These are phyloP conservation scores for Pelargonium fulgidum DNA, from an alignment of 441 rosid species.

Conservation along the genomic window DNA sequence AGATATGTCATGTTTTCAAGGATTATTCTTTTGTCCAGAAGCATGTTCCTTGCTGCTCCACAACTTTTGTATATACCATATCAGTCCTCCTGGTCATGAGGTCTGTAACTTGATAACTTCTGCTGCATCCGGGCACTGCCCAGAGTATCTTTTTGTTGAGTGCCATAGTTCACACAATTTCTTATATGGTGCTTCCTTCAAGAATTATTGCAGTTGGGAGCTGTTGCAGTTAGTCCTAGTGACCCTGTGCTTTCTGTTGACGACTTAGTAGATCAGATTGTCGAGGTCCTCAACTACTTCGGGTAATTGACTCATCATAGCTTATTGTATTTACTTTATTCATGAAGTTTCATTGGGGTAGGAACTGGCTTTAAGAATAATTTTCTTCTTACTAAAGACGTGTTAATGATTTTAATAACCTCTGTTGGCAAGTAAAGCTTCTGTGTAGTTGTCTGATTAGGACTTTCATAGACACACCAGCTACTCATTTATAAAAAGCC, in stretches of 20 bases:
- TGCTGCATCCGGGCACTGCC: not conserved
- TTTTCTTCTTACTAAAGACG: constrained; percentile 1
- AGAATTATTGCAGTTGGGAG: constrained; percentile 93
- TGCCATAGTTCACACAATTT: constrained; percentile 31
- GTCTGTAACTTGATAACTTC: constrained; percentile 42
- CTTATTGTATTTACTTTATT: not conserved
- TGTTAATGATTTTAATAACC: not conserved
- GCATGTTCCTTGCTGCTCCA: constrained; percentile 85
- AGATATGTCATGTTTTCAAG: constrained; percentile 89
- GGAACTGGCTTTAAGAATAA: not conserved
- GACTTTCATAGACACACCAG: not conserved
- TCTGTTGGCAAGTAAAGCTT: not conserved
- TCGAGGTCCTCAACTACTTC: constrained; percentile 81
- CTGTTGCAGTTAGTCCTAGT: constrained; percentile 50
- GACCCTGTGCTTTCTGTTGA: constrained; percentile 61
- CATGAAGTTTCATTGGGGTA: not conserved
- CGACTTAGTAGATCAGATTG: constrained; percentile 86
- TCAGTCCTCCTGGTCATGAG: constrained; percentile 95
- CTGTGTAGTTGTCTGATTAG: not conserved
- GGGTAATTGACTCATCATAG: constrained; percentile 39
- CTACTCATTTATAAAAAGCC: constrained; percentile 3
- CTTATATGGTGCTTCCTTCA: constrained; percentile 39
- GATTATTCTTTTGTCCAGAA: constrained; percentile 82
- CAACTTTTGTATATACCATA: constrained; percentile 91
- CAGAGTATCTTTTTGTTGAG: constrained; percentile 9